Conservation (phyloP, 306 rosid genomes). For the Hippophae gyantsensis region DNA sequence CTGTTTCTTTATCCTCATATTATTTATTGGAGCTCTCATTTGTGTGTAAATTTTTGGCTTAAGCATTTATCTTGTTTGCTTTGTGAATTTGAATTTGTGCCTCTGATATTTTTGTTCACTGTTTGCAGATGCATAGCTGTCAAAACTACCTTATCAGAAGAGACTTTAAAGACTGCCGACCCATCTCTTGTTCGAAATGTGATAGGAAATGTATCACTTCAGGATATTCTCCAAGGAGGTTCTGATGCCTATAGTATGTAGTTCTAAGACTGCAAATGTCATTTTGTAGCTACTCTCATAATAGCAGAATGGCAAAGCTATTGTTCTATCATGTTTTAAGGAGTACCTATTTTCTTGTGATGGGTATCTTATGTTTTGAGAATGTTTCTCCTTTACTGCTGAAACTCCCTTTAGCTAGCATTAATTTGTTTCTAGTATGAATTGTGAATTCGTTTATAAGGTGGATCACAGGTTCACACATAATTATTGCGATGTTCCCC, state of each 20-base stretch:
- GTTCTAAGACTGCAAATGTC: constrained; percentile 54
- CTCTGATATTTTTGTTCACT: constrained; percentile 16
- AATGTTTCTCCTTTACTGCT: constrained; percentile 17
- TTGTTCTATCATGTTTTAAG: constrained; percentile 25
- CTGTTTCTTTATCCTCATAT: too few relatives aligned
- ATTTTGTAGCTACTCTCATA: constrained; percentile 31
- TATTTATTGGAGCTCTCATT: too few relatives aligned
- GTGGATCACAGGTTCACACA: constrained; percentile 10
- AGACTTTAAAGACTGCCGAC: constrained; percentile 48
- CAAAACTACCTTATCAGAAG: constrained; percentile 77
- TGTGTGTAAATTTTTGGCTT: background rate
- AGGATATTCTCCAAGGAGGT: constrained; percentile 81
- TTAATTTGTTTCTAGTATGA: background rate
- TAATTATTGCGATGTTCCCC: constrained; percentile 15
- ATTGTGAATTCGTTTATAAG: constrained; percentile 11
- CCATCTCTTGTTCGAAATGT: constrained; percentile 72
- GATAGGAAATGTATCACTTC: constrained; percentile 76
- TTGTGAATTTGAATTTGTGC: background rate
- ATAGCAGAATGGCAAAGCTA: constrained; percentile 45
- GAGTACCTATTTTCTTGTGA: constrained; percentile 21
- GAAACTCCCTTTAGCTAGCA: constrained; percentile 20
- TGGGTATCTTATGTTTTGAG: constrained; percentile 29
- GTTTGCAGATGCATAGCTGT: constrained; percentile 82
- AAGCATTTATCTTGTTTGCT: background rate
- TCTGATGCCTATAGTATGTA: constrained; percentile 82